Base-by-base conservation (phyloP, 2,329 filamentous ascomycete genomes). In the Phialemonium atrogriseum region DNA sequence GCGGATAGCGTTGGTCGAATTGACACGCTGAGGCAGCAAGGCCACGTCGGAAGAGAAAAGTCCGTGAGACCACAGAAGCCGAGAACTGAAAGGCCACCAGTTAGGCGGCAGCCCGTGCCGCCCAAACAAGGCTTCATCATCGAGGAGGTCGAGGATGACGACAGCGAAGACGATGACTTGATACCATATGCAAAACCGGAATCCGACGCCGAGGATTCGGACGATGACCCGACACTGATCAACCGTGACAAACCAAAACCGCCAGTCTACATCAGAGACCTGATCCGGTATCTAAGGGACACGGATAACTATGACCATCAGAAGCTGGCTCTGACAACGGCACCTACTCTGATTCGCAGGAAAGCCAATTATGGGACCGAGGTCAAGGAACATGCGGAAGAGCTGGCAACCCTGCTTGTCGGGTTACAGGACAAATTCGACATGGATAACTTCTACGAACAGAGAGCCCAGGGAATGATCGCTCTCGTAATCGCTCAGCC, bases 291-390 rank as follows among this genome's bases (percentile, higher is more conserved):
- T 48, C 67, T 98, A 3, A 73, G 84, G 29, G 84, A 94, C 43
- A 77, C 74, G 0, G 86, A 95, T 27, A 82, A 81, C 42, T 85
- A 87, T 44, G 88, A 96, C 45, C 78, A 79, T 18, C 86, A 95
- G 50, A 78, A 80, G 36, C 63, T 96, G 8, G 87, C 80, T 3
- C 63, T 98, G 12, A 67, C 72, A 13, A 84, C 82, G 2, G 88
- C 88, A 1, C 77, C 88, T 1, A 55, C 70, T 0, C 66, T 98
- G 5, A 94, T 98, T 41, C 78, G 89, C 5, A 78, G 89, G 10
- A 98, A 98, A 57, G 76, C 84, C 1, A 78, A 77, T 33, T 94
- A 93, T 47, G 91, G 91, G 19, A 84, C 79, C 4, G 91, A 98
- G 59, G 79, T 98, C 24, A 75, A 71, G 32, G 84, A 89, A 35